phyloP scores from a whole-genome alignment of 2,329 filamentous ascomycete species.

The Polytolypa hystricis region DNA sequence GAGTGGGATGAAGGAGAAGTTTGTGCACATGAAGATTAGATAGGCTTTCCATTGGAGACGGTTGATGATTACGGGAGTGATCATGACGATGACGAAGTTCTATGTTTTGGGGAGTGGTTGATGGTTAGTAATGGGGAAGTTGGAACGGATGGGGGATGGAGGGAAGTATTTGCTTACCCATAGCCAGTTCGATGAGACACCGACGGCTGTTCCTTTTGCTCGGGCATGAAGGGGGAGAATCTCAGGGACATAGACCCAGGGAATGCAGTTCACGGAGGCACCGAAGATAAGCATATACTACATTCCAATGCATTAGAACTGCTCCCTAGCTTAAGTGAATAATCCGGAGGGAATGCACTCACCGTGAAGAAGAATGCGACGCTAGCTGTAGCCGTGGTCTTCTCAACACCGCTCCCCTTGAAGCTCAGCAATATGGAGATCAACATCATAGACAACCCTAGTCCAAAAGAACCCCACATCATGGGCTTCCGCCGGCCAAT shows the following conservation, averaged over 20 bases:
- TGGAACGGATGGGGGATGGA: no score
- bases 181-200: slow-evolving; percentile 40
- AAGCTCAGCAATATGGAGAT: slow-evolving; percentile 34
- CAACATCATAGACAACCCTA: slow-evolving; percentile 32
- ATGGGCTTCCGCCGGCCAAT: slow-evolving; percentile 29
- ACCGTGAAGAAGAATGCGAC: slow-evolving; percentile 41
- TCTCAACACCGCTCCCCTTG: slow-evolving; percentile 25
- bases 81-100: slow-evolving; percentile 37
- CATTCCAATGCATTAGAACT: no score
- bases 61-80: slow-evolving; percentile 23
- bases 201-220: slow-evolving; percentile 40
- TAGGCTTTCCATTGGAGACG: slow-evolving; percentile 26
- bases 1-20: slow-evolving; percentile 27
- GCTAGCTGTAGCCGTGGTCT: slow-evolving; percentile 34
- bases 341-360: slow-evolving; percentile 9
- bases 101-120: no score
- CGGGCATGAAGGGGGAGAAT: slow-evolving; percentile 41
- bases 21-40: slow-evolving; percentile 26
- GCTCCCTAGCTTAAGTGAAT: no score
- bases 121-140: no score
- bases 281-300: slow-evolving; percentile 34
- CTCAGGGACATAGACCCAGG: slow-evolving; percentile 42
- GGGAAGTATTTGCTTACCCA: slow-evolving; percentile 23
- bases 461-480: slow-evolving; percentile 25
- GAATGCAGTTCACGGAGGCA: slow-evolving; percentile 37